Base-by-base conservation (phyloP, 495 filamentous ascomycete species). In the Aspergillus indologenus region DNA sequence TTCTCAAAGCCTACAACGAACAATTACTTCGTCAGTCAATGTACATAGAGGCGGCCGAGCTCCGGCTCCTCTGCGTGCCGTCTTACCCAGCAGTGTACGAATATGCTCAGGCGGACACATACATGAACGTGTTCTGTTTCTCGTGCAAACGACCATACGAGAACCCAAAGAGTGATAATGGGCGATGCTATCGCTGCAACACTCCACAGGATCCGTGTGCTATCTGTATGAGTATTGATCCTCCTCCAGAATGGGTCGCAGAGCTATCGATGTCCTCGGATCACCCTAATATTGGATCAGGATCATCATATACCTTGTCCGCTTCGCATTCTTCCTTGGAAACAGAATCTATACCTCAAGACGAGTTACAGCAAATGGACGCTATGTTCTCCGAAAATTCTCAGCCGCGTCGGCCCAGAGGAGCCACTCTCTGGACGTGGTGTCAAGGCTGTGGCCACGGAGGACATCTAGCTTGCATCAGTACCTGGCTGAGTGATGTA, bases 371-470 rank as follows among this genome's bases (percentile, higher is more conserved):
- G 19, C 57, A 50, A 42, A 49, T 66, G 17, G 55, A 57, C 6
- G 57, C 55, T 15, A n/a, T 53, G 11, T 21, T 42, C 21, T 7
- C 47, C 22, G 54, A 67, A 1, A 21, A 61, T 15, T 71, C 61
- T 53, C 54, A 61, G 17, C 53, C 63, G 15, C 59, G 62, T 14
- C 66, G 72, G 6, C 66, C 71, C 22, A 70, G 69, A 52, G 74
- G 69, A 40, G 65, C 73, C 22, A 64, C 66, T 19, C 65, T 83
- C 11, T 91, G 87, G 88, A 83, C 79, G 65, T 87, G 83, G 76
- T 92, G 89, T 60, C 84, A 87, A 56, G 82, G 84, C 44, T 92
- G 89, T 58, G 85, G 84, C 19, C 89, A 92, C 61, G 88, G 88
- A 47, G 89, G 88, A 6, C 89, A 92, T 69, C 69, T 82, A 1